phyloP scores from a whole-genome alignment of 2,329 filamentous ascomycete genomes.

The Aspergillus sojae region DNA sequence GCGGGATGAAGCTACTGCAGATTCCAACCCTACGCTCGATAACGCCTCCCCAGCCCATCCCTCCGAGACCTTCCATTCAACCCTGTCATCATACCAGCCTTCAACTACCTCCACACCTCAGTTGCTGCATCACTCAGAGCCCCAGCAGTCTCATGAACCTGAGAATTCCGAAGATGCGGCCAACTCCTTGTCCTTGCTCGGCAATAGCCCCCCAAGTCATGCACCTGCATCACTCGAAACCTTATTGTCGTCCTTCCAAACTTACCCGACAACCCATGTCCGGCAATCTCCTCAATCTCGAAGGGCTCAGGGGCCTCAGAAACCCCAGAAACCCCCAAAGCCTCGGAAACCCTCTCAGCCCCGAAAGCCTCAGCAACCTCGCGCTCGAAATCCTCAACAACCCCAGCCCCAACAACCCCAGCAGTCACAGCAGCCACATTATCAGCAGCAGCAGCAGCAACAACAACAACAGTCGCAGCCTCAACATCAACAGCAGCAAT shows the following conservation, averaged over 20 bases:
- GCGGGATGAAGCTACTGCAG: neutral
- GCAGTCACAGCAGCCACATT: neutral
- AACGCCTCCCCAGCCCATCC: neutral
- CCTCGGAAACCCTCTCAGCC: neutral
- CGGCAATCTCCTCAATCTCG: neutral
- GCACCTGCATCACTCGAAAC: neutral
- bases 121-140: neutral
- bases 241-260: neutral
- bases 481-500: too few relatives aligned
- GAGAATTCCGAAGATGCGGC: neutral
- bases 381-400: neutral
- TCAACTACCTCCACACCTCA: neutral
- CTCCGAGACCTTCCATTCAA: neutral
- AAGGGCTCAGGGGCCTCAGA: neutral
- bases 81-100: neutral
- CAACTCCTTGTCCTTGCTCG: neutral
- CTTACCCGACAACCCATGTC: neutral
- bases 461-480: too few relatives aligned
- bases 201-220: neutral
- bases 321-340: neutral
- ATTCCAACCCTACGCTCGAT: neutral
- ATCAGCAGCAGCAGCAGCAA: too few relatives aligned
- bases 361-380: neutral
- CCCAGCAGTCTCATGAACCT: neutral
- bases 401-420: neutral